Evolutionary conservation across 2,329 filamentous ascomycete species (phyloP).

Genomic region (Ascochyta rabiei): DNA sequence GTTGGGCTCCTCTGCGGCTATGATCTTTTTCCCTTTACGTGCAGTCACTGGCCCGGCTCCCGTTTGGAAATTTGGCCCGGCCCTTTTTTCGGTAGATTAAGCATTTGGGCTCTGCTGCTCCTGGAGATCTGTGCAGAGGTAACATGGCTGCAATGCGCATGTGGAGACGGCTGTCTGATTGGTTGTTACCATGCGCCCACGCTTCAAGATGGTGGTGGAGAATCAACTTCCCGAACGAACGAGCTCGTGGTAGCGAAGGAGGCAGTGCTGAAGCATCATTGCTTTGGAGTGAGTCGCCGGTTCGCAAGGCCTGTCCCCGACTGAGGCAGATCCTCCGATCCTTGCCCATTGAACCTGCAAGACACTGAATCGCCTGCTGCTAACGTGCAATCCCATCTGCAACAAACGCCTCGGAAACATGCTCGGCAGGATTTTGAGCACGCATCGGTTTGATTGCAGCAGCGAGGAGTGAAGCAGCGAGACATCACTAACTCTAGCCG

Average conservation of each 20-base stretch:
- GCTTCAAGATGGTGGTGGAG: conserved; percentile 1
- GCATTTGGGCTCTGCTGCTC: conserved; percentile 12
- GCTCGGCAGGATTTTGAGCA: conserved; percentile 12
- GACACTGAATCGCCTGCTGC: conserved; percentile 12
- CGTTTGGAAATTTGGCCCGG: conserved; percentile 9
- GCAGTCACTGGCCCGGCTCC: conserved; percentile 8
- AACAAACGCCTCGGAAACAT: conserved; percentile 7
- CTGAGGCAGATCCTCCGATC: conserved; percentile 13
- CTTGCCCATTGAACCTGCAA: conserved; percentile 13
- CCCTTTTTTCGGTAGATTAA: conserved; percentile 14
- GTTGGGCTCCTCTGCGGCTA: conserved; percentile 7
- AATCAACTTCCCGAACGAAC: not conserved
- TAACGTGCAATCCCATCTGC: not conserved
- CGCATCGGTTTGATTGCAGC: conserved; percentile 16
- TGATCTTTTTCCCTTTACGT: conserved; percentile 4
- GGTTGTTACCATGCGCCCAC: not conserved
- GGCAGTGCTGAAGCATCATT: conserved; percentile 12
- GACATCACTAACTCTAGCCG: conserved; percentile 11
- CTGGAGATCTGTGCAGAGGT: conserved; percentile 10
- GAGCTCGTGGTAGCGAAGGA: conserved; percentile 4
- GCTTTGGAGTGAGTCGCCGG: conserved; percentile 3
- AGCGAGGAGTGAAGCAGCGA: not conserved
- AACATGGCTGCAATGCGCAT: not conserved
- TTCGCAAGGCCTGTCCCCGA: conserved; percentile 7
- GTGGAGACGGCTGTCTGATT: not conserved